Percentiles rank a stretch among this genome's conserved stretches.
Evolutionary conservation across 2,329 filamentous ascomycete species (phyloP).

Genomic region (Verticillium nubilum): DNA sequence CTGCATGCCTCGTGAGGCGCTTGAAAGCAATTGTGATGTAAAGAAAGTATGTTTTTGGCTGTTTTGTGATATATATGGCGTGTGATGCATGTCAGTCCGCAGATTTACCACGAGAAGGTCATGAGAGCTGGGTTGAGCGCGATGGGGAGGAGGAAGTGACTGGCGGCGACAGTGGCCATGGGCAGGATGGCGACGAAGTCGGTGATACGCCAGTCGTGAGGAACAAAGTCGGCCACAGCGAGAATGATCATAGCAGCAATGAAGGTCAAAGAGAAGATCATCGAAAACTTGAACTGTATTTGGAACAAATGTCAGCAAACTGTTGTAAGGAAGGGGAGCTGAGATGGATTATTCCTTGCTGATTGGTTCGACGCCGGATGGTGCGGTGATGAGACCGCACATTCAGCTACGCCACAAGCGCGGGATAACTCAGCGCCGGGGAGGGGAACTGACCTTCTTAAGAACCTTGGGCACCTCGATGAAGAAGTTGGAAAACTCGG

Average conservation of each 20-base stretch:
- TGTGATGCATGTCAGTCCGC: background rate
- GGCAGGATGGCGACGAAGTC: constrained; percentile 74
- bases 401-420: background rate
- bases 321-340: background rate
- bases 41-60: background rate
- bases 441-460: constrained; percentile 59
- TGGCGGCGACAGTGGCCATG: constrained; percentile 64
- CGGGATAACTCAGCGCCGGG: constrained; percentile 7
- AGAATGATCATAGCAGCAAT: constrained; percentile 60
- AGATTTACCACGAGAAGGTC: constrained; percentile 66
- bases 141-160: constrained; percentile 66
- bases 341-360: constrained; percentile 12
- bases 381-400: constrained; percentile 21
- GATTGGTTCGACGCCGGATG: constrained; percentile 12
- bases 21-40: constrained; percentile 2
- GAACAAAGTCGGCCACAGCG: constrained; percentile 58
- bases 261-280: constrained; percentile 53
- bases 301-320: constrained; percentile 4
- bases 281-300: constrained; percentile 64
- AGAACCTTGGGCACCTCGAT: constrained; percentile 76
- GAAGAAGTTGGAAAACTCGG: constrained; percentile 77
- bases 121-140: constrained; percentile 74
- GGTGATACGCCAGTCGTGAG: constrained; percentile 59
- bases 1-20: constrained; percentile 3
- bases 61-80: background rate